Conservation (phyloP, 768 basidiomycete genomes). For the Cyclocybe aegerita region DNA sequence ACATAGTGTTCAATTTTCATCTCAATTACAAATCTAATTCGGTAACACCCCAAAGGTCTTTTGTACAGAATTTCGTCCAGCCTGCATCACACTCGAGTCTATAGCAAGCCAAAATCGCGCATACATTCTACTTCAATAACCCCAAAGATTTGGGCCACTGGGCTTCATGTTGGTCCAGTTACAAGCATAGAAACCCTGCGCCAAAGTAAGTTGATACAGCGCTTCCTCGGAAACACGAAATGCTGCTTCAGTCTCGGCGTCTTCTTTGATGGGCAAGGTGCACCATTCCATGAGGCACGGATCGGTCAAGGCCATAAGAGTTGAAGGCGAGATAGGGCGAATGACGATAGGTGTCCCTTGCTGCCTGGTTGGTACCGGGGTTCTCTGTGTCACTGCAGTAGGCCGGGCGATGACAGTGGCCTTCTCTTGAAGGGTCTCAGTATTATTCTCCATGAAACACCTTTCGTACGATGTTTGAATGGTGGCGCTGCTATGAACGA, state of each 20-base stretch:
- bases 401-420: background rate
- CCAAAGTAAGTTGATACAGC: background rate
- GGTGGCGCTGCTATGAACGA: background rate
- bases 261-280: background rate
- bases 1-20: constrained; percentile 17
- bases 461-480: background rate
- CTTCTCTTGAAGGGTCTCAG: background rate
- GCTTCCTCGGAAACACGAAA: background rate
- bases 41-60: too few species aligned
- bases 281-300: constrained; percentile 43
- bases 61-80: too few species aligned
- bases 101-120: background rate
- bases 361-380: background rate
- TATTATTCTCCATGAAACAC: background rate
- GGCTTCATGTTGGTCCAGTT: background rate
- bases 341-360: constrained; percentile 10
- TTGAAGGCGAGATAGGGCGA: constrained; percentile 35
- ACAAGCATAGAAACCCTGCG: background rate
- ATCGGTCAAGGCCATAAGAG: constrained; percentile 43
- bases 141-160: constrained; percentile 4
- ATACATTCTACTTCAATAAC: background rate
- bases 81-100: too few species aligned
- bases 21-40: too few species aligned
- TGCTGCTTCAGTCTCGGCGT: background rate
- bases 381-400: background rate